Base-by-base conservation (phyloP, 1,284 basidiomycete species). In the Volvariella volvacea region DNA sequence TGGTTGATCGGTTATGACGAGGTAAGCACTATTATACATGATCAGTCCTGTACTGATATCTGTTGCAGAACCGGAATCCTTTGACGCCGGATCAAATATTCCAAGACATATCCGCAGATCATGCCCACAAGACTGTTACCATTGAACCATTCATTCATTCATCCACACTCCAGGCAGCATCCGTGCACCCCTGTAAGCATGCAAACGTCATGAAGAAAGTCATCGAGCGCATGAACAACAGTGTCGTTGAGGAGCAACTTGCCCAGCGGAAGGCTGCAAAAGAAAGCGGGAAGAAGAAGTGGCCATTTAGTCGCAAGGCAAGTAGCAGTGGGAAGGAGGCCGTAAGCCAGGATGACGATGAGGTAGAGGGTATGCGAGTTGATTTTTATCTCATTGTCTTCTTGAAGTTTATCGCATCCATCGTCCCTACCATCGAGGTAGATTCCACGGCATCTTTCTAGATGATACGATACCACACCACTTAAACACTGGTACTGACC, bases 131-230 rank as follows among this genome's bases (percentile, higher is more conserved):
- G 76, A 99, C 95, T 2, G 94, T 99, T 49, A 99, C 95, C 7
- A 96, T 98, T 65, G 95, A 99, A 62, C 82, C 88, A 1, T 99
- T 99, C 78, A 93, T 94, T 14, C 94, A 98, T 65, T 88, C 85
- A 0, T 70, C 80, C 3, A 81, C 85, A 21, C 74, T 92, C 46
- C 86, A 94, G 63, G 82, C 86, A 6, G 93, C 90, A 0, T 89
- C 85, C 0, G 94, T 99, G 8, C 95, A 99, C 61, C 95, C 95
- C 1, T 99, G 95, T 80, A 97, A 97, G 64, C 95, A 99, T 62
- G 92, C 94, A 0, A 92, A 84, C 61, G 96, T 99, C 44, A 99
- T 99, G 96, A 97, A 96, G 76, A 99, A 98, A 66, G 92, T 99
- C 52, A 97, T 99, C 58, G 94, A 97, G 64, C 78, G 94, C 45